These are phyloP conservation scores for Fonsecaea multimorphosa DNA, from an alignment of 2,329 filamentous ascomycete species.

Conservation along the genomic window DNA sequence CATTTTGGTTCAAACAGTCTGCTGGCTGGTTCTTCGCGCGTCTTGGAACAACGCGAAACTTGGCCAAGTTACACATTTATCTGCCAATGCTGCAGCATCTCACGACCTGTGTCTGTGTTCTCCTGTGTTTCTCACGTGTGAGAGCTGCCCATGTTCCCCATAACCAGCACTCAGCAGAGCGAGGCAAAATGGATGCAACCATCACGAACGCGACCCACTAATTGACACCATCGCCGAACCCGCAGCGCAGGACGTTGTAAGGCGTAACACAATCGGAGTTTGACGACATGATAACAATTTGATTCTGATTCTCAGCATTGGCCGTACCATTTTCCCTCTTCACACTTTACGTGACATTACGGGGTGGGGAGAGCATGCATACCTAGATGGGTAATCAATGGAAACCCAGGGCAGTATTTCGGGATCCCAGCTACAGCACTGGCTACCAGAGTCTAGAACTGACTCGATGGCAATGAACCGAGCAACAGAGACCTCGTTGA, in stretches of 20 bases:
- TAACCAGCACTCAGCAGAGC: neutral
- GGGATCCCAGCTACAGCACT: neutral
- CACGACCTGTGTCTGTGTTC: neutral
- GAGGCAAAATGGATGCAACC: neutral
- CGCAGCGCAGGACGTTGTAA: neutral
- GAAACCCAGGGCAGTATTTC: neutral
- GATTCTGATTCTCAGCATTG: neutral
- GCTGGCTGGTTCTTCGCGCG: neutral
- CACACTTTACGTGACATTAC: neutral
- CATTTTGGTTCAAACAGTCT: constrained; percentile 5
- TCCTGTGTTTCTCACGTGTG: neutral
- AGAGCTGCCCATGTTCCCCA: neutral
- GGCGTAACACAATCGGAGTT: constrained; percentile 10
- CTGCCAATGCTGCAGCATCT: neutral
- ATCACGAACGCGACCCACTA: constrained; percentile 24
- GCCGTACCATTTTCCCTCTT: neutral
- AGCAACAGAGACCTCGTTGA: neutral
- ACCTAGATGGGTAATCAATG: neutral
- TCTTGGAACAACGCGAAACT: neutral
- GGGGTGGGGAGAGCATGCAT: neutral
- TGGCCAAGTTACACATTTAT: neutral
- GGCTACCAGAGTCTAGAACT: neutral
- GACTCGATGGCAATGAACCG: neutral
- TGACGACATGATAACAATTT: neutral
- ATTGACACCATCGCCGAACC: constrained; percentile 20